Evolutionary conservation across 768 basidiomycete genomes (phyloP).

Genomic region (Suillus weaverae): DNA sequence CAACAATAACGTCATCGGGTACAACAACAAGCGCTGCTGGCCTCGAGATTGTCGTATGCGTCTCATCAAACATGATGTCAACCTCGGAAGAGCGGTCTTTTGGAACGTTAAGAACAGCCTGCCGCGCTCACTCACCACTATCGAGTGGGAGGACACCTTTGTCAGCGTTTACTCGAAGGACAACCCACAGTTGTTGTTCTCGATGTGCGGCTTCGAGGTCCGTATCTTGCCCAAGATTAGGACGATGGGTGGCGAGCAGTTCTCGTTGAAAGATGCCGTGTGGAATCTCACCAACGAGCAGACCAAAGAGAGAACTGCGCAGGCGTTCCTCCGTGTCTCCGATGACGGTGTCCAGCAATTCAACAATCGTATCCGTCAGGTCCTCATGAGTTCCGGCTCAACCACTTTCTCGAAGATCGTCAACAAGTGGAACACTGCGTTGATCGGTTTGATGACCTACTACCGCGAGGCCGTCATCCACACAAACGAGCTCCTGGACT

Average conservation of each 20-base stretch:
- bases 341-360: constrained; percentile 97
- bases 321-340: constrained; percentile 96
- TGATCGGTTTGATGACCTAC: constrained; percentile 97
- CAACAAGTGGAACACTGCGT: constrained; percentile 96
- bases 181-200: constrained; percentile 96
- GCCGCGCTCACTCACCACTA: constrained; percentile 93
- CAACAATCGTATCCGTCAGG: constrained; percentile 95
- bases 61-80: constrained; percentile 98
- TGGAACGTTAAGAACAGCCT: constrained; percentile 99
- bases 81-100: constrained; percentile 95
- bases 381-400: constrained; percentile 97
- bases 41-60: constrained; percentile 99
- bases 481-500: constrained; percentile 93
- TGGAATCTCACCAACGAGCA: constrained; percentile 98
- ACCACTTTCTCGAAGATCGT: constrained; percentile 99
- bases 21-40: constrained; percentile 99
- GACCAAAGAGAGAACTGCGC: constrained; percentile 95
- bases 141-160: constrained; percentile 99
- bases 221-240: constrained; percentile 96
- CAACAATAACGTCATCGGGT: constrained; percentile 98
- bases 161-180: constrained; percentile 97
- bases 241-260: constrained; percentile 94
- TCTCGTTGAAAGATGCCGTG: constrained; percentile 92
- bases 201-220: constrained; percentile 99
- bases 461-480: constrained; percentile 98